Evolutionary conservation across 352 stramenopile genomes (phyloP).

Genomic region (Elongisporangium anandrum): DNA sequence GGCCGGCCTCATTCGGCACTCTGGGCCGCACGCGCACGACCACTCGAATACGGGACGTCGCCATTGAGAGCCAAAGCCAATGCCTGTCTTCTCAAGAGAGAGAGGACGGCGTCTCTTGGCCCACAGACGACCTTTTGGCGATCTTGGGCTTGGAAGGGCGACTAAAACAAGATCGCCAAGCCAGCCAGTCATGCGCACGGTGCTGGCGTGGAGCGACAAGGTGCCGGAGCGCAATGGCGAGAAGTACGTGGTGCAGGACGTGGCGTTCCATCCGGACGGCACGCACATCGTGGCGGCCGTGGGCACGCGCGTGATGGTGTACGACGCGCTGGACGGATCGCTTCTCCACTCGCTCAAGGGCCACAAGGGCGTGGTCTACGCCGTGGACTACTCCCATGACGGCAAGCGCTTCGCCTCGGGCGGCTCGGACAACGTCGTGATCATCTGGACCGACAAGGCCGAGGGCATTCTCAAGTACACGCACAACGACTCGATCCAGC

Average conservation of each 20-base stretch:
- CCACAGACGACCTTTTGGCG: background rate
- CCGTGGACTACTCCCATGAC: constrained; percentile 88
- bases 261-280: constrained; percentile 90
- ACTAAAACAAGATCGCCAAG: background rate
- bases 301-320: constrained; percentile 90
- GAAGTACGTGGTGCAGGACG: constrained; percentile 83
- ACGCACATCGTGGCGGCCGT: constrained; percentile 87
- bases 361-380: constrained; percentile 90
- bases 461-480: constrained; percentile 96
- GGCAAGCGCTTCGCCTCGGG: constrained; percentile 91
- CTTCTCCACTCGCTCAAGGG: constrained; percentile 91
- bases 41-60: constrained; percentile 33
- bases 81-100: too few species aligned
- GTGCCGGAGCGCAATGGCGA: constrained; percentile 85
- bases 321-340: constrained; percentile 87
- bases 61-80: background rate
- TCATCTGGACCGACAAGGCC: constrained; percentile 95
- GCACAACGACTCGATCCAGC: constrained; percentile 93
- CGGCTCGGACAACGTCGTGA: constrained; percentile 94
- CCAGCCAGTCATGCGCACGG: constrained; percentile 60
- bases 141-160: background rate
- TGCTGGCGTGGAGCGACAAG: constrained; percentile 83
- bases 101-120: constrained; percentile 14
- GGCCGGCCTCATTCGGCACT: constrained; percentile 28
- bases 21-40: constrained; percentile 43